Base-by-base conservation (phyloP, 1,139 yeast genomes). In the Debaryomyces sp. region DNA sequence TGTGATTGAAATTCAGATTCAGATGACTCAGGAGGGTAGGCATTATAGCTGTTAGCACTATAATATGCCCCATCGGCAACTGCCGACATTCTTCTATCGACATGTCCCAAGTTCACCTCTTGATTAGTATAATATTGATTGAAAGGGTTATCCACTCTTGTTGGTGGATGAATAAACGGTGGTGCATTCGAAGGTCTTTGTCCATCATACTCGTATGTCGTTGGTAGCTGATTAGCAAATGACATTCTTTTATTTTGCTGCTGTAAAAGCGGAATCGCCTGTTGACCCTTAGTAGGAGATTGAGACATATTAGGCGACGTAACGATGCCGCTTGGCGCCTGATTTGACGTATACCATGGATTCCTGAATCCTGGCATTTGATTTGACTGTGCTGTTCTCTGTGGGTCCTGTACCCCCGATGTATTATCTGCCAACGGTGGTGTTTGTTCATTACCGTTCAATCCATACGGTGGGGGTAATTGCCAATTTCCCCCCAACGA, bases 71-170 rank as follows among this genome's bases (percentile, higher is more conserved):
- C 64, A 50, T 71, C 77, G 8, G 66, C 75, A 1, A 78, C 79
- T 2, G 76, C 75, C 4, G 77, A 70, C 78, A 74, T 73, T 50
- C 79, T 59, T 45, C 80, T 62, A 52, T 75, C 79, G 13, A 63
- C 66, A 18, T 46, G 51, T 21, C 61, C 62, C 43, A 71, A 57
- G 15, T 58, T 49, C 9, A 71, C 78, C 44, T 73, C 79, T 51
- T 70, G 77, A 50, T 64, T 69, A 32, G 76, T 67, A 55, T 73
- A 75, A 60, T 75, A 74, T 44, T 73, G 79, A 50, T 71, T 70
- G 62, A 77, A 75, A 2, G 81, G 81, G 52, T 76, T 76, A 48
- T 73, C 81, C 1, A 75, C 80, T 43, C 81, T 64, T 0, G 79
- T 71, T 4, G 81, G 81, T 8, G 81, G 80, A 43, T 73, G 73